phyloP scores from a whole-genome alignment of 108 stramenopile genomes.

The Aureococcus anophagefferens region DNA sequence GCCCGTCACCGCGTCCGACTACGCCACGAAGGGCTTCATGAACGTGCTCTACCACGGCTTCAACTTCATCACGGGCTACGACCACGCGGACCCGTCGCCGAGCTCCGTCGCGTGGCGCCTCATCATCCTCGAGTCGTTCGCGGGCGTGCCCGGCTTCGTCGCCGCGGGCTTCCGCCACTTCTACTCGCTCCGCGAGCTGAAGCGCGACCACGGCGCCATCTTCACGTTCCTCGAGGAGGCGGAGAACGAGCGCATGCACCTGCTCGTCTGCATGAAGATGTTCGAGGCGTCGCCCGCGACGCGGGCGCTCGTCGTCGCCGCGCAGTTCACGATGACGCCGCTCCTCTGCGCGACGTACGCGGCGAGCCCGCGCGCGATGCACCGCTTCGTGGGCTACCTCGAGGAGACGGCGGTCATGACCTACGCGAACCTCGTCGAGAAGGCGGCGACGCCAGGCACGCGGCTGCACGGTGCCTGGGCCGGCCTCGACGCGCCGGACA shows the following conservation, averaged over 20 bases:
- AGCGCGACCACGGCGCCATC: conserved; percentile 52
- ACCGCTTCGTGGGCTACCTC: conserved; percentile 56
- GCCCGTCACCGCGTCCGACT: conserved; percentile 4
- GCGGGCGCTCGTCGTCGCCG: conserved; percentile 12
- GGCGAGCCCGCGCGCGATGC: conserved; percentile 40
- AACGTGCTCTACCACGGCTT: conserved; percentile 14
- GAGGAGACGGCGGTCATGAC: conserved; percentile 37
- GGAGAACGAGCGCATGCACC: conserved; percentile 59
- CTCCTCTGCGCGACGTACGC: conserved; percentile 31
- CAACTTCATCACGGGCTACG: conserved; percentile 21
- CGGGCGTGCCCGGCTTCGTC: conserved; percentile 25
- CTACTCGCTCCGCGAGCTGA: conserved; percentile 39
- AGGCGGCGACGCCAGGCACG: conserved; percentile 30
- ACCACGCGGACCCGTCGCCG: conserved; percentile 1
- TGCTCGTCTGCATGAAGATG: conserved; percentile 32
- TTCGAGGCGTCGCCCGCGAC: conserved; percentile 8
- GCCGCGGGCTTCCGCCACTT: conserved; percentile 36
- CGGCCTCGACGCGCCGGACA: conserved; percentile 34
- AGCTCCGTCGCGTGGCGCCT: conserved; percentile 17
- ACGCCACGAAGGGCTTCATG: conserved; percentile 12
- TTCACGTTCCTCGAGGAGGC: conserved; percentile 53
- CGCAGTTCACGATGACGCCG: conserved; percentile 33
- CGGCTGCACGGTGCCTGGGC: conserved; percentile 34
- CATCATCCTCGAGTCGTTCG: conserved; percentile 18
- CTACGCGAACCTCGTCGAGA: conserved; percentile 30